Conservation (phyloP, 2,329 filamentous ascomycete genomes). For the Fragosphaeria purpurea region DNA sequence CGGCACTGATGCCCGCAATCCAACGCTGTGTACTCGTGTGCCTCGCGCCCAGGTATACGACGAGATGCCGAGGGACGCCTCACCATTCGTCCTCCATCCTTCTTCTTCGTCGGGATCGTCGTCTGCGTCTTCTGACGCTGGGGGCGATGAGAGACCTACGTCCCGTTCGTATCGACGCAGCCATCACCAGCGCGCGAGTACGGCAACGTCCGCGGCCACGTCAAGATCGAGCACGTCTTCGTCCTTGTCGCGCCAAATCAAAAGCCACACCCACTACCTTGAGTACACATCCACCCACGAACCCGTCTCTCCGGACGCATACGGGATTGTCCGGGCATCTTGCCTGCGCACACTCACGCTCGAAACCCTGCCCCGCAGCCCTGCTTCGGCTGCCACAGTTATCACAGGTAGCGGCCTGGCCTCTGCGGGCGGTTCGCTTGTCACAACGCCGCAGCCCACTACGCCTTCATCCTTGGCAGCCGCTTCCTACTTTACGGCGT, state of each 20-base stretch:
- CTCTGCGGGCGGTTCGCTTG: constrained; percentile 32
- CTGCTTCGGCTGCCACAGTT: constrained; percentile 23
- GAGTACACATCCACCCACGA: constrained; percentile 62
- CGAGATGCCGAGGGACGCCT: constrained; percentile 29
- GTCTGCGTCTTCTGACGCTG: constrained; percentile 36
- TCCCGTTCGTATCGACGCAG: constrained; percentile 12
- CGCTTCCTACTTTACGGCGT: background rate
- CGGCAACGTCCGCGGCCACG: constrained; percentile 33
- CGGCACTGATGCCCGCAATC: constrained; percentile 34
- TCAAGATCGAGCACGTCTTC: constrained; percentile 46
- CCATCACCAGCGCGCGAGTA: constrained; percentile 29
- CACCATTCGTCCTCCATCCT: constrained; percentile 42
- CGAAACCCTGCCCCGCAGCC: constrained; percentile 52
- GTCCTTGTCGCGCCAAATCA: constrained; percentile 19
- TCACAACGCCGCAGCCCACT: constrained; percentile 12
- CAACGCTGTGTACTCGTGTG: constrained; percentile 50
- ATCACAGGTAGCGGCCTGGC: constrained; percentile 31
- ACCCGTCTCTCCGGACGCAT: constrained; percentile 49
- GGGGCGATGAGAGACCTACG: constrained; percentile 36
- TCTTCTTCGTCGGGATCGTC: constrained; percentile 27
- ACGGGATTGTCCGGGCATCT: constrained; percentile 56
- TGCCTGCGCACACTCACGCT: constrained; percentile 58
- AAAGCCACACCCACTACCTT: constrained; percentile 52
- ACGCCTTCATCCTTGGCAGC: constrained; percentile 15
- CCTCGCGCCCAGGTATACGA: constrained; percentile 49